These are phyloP conservation scores for Saccharomyces hybrid DNA, from an alignment of 1,139 yeast species.

Conservation along the genomic window DNA sequence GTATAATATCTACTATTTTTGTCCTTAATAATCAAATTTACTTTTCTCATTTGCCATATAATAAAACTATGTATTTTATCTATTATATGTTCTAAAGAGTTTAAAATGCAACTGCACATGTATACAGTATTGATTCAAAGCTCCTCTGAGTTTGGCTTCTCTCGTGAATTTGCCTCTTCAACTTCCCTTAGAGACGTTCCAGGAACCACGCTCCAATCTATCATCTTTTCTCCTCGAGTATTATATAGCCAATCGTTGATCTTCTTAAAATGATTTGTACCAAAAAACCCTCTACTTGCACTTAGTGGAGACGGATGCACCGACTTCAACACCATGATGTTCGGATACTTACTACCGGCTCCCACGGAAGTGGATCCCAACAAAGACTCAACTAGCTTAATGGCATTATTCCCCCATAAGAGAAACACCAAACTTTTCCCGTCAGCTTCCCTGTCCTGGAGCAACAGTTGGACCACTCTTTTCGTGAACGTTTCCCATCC, in stretches of 20 bases:
- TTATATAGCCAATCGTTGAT: constrained; percentile 64
- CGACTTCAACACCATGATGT: constrained; percentile 50
- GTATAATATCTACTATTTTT: background rate
- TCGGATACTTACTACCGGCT: constrained; percentile 26
- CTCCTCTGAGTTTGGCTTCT: background rate
- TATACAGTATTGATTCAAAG: background rate
- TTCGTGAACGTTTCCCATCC: constrained; percentile 96
- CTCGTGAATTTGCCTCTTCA: constrained; percentile 8
- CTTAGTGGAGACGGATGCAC: constrained; percentile 96
- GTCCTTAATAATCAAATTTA: background rate
- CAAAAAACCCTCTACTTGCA: constrained; percentile 78
- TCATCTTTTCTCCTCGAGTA: constrained; percentile 34
- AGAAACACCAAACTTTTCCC: constrained; percentile 59
- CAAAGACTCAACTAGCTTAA: constrained; percentile 49
- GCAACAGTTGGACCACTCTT: constrained; percentile 49
- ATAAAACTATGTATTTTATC: background rate
- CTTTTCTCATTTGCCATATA: background rate
- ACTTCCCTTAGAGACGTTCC: constrained; percentile 22
- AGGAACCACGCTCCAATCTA: constrained; percentile 53
- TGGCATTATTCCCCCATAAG: constrained; percentile 96
- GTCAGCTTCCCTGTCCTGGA: constrained; percentile 32
- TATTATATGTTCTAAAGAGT: background rate
- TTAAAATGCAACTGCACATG: background rate
- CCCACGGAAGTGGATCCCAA: constrained; percentile 30
- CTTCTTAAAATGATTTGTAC: constrained; percentile 57